Conservation (phyloP, 768 basidiomycete genomes). For the Collybia mongolica region DNA sequence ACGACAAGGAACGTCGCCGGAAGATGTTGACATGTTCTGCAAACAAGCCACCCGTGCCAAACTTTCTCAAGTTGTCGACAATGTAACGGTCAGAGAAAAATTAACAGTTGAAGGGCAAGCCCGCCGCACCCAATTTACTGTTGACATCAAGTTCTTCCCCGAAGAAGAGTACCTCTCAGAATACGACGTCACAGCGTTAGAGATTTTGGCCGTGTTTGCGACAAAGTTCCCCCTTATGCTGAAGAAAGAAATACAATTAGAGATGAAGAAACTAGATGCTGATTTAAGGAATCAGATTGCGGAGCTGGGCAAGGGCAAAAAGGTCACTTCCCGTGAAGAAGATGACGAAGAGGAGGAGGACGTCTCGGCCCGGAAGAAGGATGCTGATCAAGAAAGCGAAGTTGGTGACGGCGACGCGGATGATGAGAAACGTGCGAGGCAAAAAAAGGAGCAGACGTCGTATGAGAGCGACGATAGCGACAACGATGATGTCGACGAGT, state of each 20-base stretch:
- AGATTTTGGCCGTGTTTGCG: slow-evolving; percentile 73
- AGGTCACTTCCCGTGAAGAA: slow-evolving; percentile 36
- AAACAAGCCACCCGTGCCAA: slow-evolving; percentile 84
- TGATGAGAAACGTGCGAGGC: slow-evolving; percentile 69
- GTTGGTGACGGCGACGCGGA: slow-evolving; percentile 83
- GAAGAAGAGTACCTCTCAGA: slow-evolving; percentile 79
- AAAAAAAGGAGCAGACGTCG: slow-evolving; percentile 69
- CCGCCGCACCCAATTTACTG: slow-evolving; percentile 76
- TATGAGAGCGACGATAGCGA: slow-evolving; percentile 75
- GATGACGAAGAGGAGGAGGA: slow-evolving; percentile 58
- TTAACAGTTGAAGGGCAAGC: slow-evolving; percentile 64
- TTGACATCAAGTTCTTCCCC: slow-evolving; percentile 86
- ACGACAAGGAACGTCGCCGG: slow-evolving; percentile 44
- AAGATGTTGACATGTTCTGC: slow-evolving; percentile 76
- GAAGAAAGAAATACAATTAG: slow-evolving; percentile 81
- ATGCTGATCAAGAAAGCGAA: slow-evolving; percentile 70
- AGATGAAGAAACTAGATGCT: slow-evolving; percentile 83
- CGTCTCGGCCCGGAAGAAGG: slow-evolving; percentile 43
- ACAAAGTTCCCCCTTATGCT: slow-evolving; percentile 75
- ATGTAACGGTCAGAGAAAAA: slow-evolving; percentile 77
- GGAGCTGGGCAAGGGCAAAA: slow-evolving; percentile 82
- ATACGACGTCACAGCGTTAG: slow-evolving; percentile 70
- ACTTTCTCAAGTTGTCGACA: slow-evolving; percentile 86
- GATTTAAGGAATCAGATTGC: slow-evolving; percentile 77
- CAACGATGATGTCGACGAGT: slow-evolving; percentile 46